phyloP scores from a whole-genome alignment of 2,329 filamentous ascomycete species.

The Cyphellophora europaea region DNA sequence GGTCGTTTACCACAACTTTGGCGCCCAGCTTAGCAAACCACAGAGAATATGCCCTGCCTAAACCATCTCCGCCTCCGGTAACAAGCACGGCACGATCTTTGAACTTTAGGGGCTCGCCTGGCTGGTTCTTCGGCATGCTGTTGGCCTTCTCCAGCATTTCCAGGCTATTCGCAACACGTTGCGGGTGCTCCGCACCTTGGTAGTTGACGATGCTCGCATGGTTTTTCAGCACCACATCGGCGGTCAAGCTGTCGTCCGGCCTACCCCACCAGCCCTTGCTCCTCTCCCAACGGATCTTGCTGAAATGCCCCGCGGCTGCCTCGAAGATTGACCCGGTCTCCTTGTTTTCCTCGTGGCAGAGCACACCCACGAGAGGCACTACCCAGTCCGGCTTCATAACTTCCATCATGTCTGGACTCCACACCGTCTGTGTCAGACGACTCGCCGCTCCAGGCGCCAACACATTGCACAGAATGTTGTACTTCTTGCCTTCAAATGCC shows the following conservation, averaged over 20 bases:
- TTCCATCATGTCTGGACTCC: constrained; percentile 82
- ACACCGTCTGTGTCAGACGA: constrained; percentile 88
- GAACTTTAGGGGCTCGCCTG: constrained; percentile 67
- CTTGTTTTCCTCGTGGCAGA: constrained; percentile 75
- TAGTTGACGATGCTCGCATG: constrained; percentile 84
- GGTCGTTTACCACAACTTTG: constrained; percentile 84
- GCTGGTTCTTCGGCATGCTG: constrained; percentile 59
- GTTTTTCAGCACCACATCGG: constrained; percentile 74
- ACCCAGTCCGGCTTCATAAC: constrained; percentile 88
- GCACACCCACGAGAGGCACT: constrained; percentile 78
- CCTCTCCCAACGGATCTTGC: constrained; percentile 92
- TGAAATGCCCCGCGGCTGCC: constrained; percentile 80
- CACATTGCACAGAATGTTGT: constrained; percentile 91
- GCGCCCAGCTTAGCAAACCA: constrained; percentile 77
- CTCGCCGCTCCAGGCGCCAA: constrained; percentile 92
- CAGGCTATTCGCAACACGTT: constrained; percentile 78
- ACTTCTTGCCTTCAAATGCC: constrained; percentile 93
- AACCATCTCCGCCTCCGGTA: constrained; percentile 75
- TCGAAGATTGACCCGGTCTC: constrained; percentile 90
- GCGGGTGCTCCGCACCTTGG: constrained; percentile 73
- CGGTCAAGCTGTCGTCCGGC: constrained; percentile 78
- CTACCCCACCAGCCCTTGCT: constrained; percentile 79
- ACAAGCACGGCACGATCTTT: constrained; percentile 74
- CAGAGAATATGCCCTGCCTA: constrained; percentile 81
- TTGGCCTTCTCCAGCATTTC: constrained; percentile 70